These are phyloP conservation scores for Saccharomyces eubayanus DNA, from an alignment of 805 yeast species.

Conservation along the genomic window DNA sequence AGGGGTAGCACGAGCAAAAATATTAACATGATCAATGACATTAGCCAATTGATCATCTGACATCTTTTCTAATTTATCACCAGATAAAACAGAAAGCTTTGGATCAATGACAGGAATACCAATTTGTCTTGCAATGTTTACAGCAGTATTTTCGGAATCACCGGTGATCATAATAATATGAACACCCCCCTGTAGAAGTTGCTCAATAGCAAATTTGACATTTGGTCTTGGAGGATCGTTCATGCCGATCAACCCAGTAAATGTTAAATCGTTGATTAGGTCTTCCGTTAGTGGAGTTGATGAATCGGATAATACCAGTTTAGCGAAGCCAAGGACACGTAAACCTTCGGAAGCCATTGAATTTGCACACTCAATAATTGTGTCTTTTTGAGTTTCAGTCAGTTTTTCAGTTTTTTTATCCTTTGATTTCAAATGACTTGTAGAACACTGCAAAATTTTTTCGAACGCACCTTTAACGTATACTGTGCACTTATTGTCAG, in stretches of 20 bases:
- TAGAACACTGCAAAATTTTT: constrained; percentile 52
- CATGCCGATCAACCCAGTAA: constrained; percentile 89
- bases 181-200: constrained; percentile 84
- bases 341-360: constrained; percentile 74
- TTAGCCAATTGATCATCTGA: constrained; percentile 62
- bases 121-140: constrained; percentile 75
- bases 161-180: constrained; percentile 98
- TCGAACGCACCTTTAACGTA: constrained; percentile 90
- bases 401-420: constrained; percentile 56
- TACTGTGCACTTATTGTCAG: constrained; percentile 45
- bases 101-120: constrained; percentile 74
- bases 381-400: constrained; percentile 39
- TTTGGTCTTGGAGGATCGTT: constrained; percentile 95
- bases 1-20: constrained; percentile 92
- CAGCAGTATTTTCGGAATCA: constrained; percentile 81
- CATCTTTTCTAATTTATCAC: constrained; percentile 72
- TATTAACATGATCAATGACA: constrained; percentile 73
- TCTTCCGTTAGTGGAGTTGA: constrained; percentile 25
- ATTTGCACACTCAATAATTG: constrained; percentile 51
- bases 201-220: constrained; percentile 65
- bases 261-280: constrained; percentile 54
- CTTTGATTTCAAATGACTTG: constrained; percentile 47
- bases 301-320: constrained; percentile 32
- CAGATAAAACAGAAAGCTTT: constrained; percentile 66
- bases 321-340: constrained; percentile 77